Evolutionary conservation across 352 stramenopile species (phyloP), one percentile per base, ranked within the genome.

Genomic region (Globisporangium uncinulatum): DNA sequence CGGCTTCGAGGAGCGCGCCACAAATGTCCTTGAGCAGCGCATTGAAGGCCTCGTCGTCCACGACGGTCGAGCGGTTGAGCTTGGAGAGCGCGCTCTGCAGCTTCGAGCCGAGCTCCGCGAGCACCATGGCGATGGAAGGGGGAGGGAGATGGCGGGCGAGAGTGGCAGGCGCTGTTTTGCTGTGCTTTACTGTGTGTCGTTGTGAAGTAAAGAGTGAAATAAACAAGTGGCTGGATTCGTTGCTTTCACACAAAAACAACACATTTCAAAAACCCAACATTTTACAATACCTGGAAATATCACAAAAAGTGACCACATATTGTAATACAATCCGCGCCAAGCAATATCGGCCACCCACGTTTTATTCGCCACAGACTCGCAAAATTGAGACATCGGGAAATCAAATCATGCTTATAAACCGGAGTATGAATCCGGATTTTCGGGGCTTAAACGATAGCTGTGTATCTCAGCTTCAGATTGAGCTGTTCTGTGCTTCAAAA

Each of bases 11-110:
- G 68, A 97, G 73, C 59, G 90, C 90, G 46, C 79, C 77, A 58
- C 81, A 92, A 56, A 97, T 95, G 57, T 97, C 90, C 73, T 97
- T 97, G 4, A 97, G 74, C 45, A 96, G 76, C 47, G 73, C 70
- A 55, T 95, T 93, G 51, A 97, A 76, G 36, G 88, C 82, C 51
- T 95, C 87, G 63, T 97, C 89, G 70, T 97, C 90, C 45, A 97
- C 86, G 32, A 94, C 80, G 45, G 82, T 90, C 57, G 76, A 80
- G 57, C 78, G 80, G 76, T 95, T 95, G 36, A 97, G 77, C 71
- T 94, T 93, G 52, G 75, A 70, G 21, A 97, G 75, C 54, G 90
- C 89, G 41, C 62, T 76, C 67, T 94, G 89, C 50, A 97, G 76
- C 72, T 94, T 92, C 24, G 77, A 80, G 49, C 90, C 89, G 32